Evolutionary conservation across 2,329 filamentous ascomycete species (phyloP).

Genomic region (Penicillium sp.): DNA sequence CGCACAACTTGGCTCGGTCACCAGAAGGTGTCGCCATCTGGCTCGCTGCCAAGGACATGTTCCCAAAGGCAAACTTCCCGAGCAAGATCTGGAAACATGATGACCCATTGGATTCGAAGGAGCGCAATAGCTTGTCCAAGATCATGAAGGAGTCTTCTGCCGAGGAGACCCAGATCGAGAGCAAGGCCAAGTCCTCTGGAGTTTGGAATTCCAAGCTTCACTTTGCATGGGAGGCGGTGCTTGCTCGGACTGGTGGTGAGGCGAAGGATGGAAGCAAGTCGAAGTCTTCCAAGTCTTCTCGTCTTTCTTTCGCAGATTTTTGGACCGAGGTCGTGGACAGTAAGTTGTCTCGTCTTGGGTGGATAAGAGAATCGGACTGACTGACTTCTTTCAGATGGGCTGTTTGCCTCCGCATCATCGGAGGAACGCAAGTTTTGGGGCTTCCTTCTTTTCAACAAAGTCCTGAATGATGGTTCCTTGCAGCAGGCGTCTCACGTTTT

Average conservation of each 20-base stretch:
- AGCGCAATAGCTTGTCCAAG: constrained; percentile 66
- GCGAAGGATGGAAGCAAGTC: constrained; percentile 30
- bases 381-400: constrained; percentile 57
- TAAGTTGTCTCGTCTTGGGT: constrained; percentile 44
- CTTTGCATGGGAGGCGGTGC: constrained; percentile 81
- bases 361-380: constrained; percentile 15
- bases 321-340: constrained; percentile 86
- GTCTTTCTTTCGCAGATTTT: constrained; percentile 64
- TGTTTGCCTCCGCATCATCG: constrained; percentile 78
- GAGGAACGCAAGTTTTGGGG: constrained; percentile 89
- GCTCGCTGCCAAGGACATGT: constrained; percentile 66
- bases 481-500: constrained; percentile 63
- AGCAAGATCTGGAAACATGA: constrained; percentile 68
- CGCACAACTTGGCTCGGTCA: constrained; percentile 69
- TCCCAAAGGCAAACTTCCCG: constrained; percentile 63
- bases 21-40: constrained; percentile 88
- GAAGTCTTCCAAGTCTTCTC: constrained; percentile 39
- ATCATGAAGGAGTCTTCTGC: constrained; percentile 67
- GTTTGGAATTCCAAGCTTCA: constrained; percentile 77
- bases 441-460: constrained; percentile 79
- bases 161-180: constrained; percentile 29
- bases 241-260: constrained; percentile 48
- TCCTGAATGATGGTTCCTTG: constrained; percentile 56
- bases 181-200: constrained; percentile 52
- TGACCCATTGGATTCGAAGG: constrained; percentile 68